Evolutionary conservation across 2,329 filamentous ascomycete species (phyloP), one percentile per base, ranked within the genome.

Genomic region (Phoma sp.): DNA sequence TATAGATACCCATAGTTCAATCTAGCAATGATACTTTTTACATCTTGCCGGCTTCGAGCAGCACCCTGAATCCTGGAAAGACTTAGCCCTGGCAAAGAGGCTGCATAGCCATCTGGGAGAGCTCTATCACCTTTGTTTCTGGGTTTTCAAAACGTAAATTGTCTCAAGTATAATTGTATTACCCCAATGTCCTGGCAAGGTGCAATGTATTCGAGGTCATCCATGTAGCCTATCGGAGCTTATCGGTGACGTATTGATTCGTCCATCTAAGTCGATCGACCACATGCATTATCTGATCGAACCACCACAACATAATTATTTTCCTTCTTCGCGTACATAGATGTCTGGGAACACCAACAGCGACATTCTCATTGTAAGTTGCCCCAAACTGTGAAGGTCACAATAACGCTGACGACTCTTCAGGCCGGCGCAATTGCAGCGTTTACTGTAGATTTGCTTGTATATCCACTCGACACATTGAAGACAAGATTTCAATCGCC

Each of bases 391-490:
- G 18, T 18, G 18, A 18, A 18, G 18, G 18, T 18, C 18, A 18
- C 18, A 18, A 18, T 18, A 18, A 2, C 18, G 2, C 18, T n/a
- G 10, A 37, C 13, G n/a, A 29, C 9, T 7, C 8, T 7, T n/a
- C 47, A 95, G 90, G 91, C 92, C 41, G 92, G 92, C 51, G 91
- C 91, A 48, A 83, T 89, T 48, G 92, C 92, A 59, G 93, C 91
- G 24, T 91, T 96, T 71, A 88, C 89, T 1, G 89, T 96, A 52
- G 91, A 96, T 73, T 79, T 96, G 43, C 80, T 96, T 13, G 85
- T 96, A 32, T 96, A 95, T 67, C 93, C 92, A 0, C 80, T 96
- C 13, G 93, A 96, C 71, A 97, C 92, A 0, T 80, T 96, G 66
- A 96, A 96, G 72, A 96, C 92, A 7, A 85, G 92, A 8, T 83